phyloP scores from a whole-genome alignment of 257 asterid species.

The Solanum lycopersicoides region DNA sequence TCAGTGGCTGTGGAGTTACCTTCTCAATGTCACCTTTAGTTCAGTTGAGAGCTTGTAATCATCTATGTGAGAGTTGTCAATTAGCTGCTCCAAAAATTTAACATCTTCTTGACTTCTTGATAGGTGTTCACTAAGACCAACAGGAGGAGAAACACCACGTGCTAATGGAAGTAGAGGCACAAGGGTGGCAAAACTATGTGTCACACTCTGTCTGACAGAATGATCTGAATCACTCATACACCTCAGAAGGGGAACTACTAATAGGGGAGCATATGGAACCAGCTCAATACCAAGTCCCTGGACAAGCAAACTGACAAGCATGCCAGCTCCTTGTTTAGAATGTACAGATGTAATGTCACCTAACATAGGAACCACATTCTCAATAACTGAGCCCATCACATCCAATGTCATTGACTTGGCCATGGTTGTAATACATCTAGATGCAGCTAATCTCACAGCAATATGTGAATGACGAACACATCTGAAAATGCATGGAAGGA shows the following conservation, averaged over 20 bases:
- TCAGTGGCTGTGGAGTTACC: constrained; percentile 31
- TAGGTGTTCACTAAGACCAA: constrained; percentile 66
- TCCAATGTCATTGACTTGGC: constrained; percentile 89
- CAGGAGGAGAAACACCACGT: constrained; percentile 74
- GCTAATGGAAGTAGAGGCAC: constrained; percentile 98
- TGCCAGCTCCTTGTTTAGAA: constrained; percentile 99
- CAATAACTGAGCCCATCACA: constrained; percentile 81
- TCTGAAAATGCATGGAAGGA: constrained; percentile 85
- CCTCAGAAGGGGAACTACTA: constrained; percentile 92
- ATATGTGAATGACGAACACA: constrained; percentile 88
- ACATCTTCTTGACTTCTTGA: constrained; percentile 87
- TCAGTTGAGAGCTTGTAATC: constrained; percentile 86
- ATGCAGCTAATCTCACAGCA: constrained; percentile 86
- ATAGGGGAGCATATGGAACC: constrained; percentile 92
- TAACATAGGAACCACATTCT: constrained; percentile 85
- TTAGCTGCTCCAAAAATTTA: constrained; percentile 89
- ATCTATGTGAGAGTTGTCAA: constrained; percentile 93
- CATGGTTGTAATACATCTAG: constrained; percentile 87
- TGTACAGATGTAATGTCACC: constrained; percentile 82
- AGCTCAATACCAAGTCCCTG: constrained; percentile 94
- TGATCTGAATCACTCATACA: constrained; percentile 95
- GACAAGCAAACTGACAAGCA: constrained; percentile 97
- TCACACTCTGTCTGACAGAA: constrained; percentile 98
- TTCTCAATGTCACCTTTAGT: constrained; percentile 79
- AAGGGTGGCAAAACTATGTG: constrained; percentile 94